phyloP scores from a whole-genome alignment of 2,329 filamentous ascomycete genomes.

The Hymenotorrendiella dingleyae region DNA sequence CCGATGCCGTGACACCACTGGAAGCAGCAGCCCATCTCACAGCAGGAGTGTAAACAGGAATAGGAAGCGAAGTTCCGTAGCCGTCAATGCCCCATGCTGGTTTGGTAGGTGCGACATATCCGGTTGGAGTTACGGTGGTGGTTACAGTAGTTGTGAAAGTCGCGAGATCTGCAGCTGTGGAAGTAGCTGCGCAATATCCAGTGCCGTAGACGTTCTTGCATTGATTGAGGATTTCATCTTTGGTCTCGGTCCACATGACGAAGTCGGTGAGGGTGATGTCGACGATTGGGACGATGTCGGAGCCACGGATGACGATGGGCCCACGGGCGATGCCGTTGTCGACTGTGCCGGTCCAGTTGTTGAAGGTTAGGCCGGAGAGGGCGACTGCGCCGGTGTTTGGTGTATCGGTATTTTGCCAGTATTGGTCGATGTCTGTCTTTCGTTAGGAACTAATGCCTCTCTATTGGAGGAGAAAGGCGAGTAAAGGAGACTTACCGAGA shows the following conservation, averaged over 20 bases:
- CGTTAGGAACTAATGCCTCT: too few relatives aligned
- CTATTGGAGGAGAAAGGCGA: neutral
- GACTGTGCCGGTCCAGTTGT: conserved; percentile 31
- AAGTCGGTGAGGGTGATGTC: conserved; percentile 33
- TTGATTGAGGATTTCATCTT: conserved; percentile 26
- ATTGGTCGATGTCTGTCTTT: conserved; percentile 21
- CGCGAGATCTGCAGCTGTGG: conserved; percentile 12
- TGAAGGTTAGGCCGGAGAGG: conserved; percentile 22
- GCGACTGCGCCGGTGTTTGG: conserved; percentile 25
- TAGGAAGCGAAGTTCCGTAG: conserved; percentile 28
- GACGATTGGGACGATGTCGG: conserved; percentile 28
- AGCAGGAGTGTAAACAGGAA: conserved; percentile 29
- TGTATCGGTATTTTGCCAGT: conserved; percentile 21
- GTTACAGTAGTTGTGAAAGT: conserved; percentile 25
- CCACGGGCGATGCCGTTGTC: conserved; percentile 27
- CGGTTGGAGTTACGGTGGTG: conserved; percentile 20
- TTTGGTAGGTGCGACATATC: conserved; percentile 23
- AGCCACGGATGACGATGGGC: conserved; percentile 30
- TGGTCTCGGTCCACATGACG: conserved; percentile 31
- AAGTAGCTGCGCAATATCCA: conserved; percentile 26
- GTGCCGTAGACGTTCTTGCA: conserved; percentile 33
- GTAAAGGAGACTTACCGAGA: conserved; percentile 10
- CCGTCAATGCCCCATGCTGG: conserved; percentile 31
- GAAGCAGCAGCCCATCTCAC: conserved; percentile 25
- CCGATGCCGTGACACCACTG: too few relatives aligned